Evolutionary conservation across 2,329 filamentous ascomycete genomes (phyloP).

Genomic region (Phaeosphaeriaceae sp.): DNA sequence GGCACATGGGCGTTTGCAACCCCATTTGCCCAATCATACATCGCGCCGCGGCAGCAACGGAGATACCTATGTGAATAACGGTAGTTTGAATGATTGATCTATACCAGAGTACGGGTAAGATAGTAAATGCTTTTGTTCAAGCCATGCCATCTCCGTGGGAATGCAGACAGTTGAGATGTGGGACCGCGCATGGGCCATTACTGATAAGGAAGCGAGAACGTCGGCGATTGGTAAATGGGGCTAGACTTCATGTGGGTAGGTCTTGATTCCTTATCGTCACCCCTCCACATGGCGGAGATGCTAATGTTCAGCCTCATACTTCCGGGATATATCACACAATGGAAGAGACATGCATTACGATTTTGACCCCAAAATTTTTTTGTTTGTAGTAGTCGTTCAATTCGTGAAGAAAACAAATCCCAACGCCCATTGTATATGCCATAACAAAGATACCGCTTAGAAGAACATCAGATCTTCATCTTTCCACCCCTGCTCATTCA

Average conservation of each 20-base stretch:
- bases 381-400: not conserved
- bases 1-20: not conserved
- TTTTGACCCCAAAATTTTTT: not conserved
- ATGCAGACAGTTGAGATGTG: conserved; percentile 3
- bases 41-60: not conserved
- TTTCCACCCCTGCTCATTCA: conserved; percentile 70
- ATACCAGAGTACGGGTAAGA: no score
- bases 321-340: not conserved
- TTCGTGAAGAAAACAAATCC: not conserved
- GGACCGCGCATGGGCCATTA: conserved; percentile 16
- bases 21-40: not conserved
- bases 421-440: not conserved
- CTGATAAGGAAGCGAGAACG: conserved; percentile 26
- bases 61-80: not conserved
- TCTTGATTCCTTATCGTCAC: conserved; percentile 12
- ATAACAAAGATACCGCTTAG: conserved; percentile 43
- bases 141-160: conserved; percentile 35
- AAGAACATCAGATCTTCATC: conserved; percentile 80
- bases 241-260: conserved; percentile 11
- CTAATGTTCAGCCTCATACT: not conserved
- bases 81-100: no score
- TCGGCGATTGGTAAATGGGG: conserved; percentile 23
- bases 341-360: not conserved
- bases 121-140: conserved; percentile 7
- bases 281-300: conserved; percentile 20